Base-by-base conservation (phyloP, 805 yeast genomes). In the Priceomyces haplophilus region DNA sequence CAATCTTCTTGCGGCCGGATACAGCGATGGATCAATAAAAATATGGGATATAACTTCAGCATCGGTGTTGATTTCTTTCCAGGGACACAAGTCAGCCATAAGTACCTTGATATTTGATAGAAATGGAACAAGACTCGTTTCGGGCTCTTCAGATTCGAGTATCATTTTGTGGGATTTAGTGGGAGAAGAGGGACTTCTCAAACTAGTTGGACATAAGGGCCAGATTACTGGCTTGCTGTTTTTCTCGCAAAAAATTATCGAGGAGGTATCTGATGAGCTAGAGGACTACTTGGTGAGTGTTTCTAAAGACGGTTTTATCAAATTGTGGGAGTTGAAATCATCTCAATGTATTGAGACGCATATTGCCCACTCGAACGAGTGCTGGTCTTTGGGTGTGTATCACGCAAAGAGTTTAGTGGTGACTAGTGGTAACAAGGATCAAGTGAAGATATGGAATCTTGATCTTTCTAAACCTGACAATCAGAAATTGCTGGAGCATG, bases 101-200 rank as follows among this genome's bases (percentile, higher is more conserved):
- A 76, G 90, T 2, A 58, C 72, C 12, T 69, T 93, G 35, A 60
- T 65, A 40, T 93, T 91, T 55, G 97, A 90, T 58, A 53, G 61
- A 12, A 81, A 83, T 30, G 98, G 98, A 36, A 89, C 98, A 0
- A 72, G 93, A 48, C 68, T 93, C 13, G 76, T 83, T 24, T 85
- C 96, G 4, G 99, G 98, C 2, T 83, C 96, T 1, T 77, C 78
- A 38, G 99, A 93, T 62, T 77, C 97, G 3, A 72, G 79, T 42
- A 79, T 91, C 25, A 84, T 93, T 48, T 73, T 89, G 51, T 93
- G 99, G 99, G 99, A 93, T 67, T 76, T 93, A 42, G 90, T 93
- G 12, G 85, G 88, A 7, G 99, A 93, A 69, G 81, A 78, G 20
- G 99, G 99, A 10, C 65, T 91, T 25, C 86, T 79, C 67, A 84